A percentile compares a stretch with the other conserved stretches of the same genome.
Conservation (phyloP, 2,329 filamentous ascomycete species). For the Xylaria sp. region DNA sequence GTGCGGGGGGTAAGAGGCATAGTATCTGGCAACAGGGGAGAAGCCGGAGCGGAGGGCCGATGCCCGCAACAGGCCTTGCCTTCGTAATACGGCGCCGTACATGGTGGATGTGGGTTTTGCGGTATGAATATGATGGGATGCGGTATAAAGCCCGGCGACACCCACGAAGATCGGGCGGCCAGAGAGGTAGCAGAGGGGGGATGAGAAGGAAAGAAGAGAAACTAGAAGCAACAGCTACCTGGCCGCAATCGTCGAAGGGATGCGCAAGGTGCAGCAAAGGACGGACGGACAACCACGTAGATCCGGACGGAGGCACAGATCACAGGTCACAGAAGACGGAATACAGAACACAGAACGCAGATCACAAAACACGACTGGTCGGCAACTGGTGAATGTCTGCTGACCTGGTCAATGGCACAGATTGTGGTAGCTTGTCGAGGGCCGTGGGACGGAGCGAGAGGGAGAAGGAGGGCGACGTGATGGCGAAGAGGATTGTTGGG, state of each 20-base stretch:
- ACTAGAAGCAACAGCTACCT: conserved; percentile 30
- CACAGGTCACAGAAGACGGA: conserved; percentile 27
- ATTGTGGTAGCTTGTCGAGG: conserved; percentile 32
- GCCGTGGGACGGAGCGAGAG: conserved; percentile 20
- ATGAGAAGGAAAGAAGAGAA: conserved; percentile 6
- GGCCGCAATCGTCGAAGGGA: conserved; percentile 27
- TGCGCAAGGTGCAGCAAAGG: conserved; percentile 23
- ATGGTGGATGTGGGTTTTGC: conserved; percentile 55
- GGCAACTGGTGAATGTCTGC: conserved; percentile 32
- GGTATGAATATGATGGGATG: conserved; percentile 3
- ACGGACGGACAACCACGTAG: conserved; percentile 35
- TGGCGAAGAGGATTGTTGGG: conserved; percentile 22
- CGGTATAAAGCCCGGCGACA: conserved; percentile 40
- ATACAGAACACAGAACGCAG: conserved; percentile 37
- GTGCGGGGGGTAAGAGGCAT: conserved; percentile 91
- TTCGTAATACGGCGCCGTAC: conserved; percentile 72
- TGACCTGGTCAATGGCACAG: conserved; percentile 44
- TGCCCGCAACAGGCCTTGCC: conserved; percentile 67
- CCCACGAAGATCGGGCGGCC: conserved; percentile 32
- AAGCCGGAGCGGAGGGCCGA: conserved; percentile 63
- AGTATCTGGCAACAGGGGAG: conserved; percentile 69
- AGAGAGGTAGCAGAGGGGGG: not conserved
- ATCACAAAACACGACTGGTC: conserved; percentile 28
- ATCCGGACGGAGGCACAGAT: conserved; percentile 36
- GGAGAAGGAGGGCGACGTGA: conserved; percentile 12